Base-by-base conservation (phyloP, 768 basidiomycete species). In the Cubamyces sp. region DNA sequence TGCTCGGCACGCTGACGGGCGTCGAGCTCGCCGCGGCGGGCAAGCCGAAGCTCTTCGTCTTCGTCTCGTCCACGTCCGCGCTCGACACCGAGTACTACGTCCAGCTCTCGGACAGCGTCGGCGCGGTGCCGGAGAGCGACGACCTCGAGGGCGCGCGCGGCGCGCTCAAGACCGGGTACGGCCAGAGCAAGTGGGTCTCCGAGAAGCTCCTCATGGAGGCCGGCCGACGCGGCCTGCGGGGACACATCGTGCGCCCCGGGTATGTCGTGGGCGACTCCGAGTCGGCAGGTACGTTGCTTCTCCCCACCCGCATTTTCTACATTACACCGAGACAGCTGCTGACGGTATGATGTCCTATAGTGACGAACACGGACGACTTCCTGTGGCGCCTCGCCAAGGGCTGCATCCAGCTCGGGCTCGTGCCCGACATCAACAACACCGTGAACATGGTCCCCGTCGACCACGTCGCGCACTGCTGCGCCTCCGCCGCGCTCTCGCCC, bases 341-440 rank as follows among this genome's bases (percentile, higher is more conserved):
- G 16, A 51, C 53, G 16, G 64, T 54, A 54, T 56, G 60, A 28
- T n/a, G 26, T 25, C 19, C 37, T 56, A 18, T 66, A 94, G 96
- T 98, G 3, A 98, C 96, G 14, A 99, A 99, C 76, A 98, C 97
- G 37, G 96, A 99, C 68, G 97, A 99, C 73, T 99, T 99, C 76
- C 86, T 99, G 58, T 98, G 96, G 96, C 86, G 97, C 3, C 79
- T 99, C 74, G 92, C 97, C 71, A 98, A 98, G 74, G 97, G 97
- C n/a, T 98, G 95, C 71, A 82, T 98, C 40, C 97, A 99, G 73
- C 87, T 98, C n/a, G 96, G 96, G 1, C 84, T 94, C 42, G 88
- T 94, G 2, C 97, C 97, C 11, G 93, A 99, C 72, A 98, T 99
- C 75, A 94, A 97, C 80, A 99, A 99, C 76, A 90, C 93, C 1